phyloP scores from a whole-genome alignment of 441 rosid species.

The Eutrema salsugineum region DNA sequence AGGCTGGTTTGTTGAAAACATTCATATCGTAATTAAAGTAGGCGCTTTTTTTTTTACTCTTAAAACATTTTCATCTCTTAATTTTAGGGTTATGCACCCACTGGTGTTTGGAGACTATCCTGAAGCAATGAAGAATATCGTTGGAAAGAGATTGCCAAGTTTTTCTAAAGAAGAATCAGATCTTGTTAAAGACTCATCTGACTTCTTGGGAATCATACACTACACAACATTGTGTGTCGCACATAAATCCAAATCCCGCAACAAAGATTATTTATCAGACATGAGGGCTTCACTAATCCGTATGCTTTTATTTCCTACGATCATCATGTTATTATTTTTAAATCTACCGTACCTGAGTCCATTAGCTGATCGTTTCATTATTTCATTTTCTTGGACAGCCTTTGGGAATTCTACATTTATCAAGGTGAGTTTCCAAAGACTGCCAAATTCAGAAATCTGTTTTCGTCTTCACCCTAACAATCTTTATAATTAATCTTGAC shows the following conservation, averaged over 20 bases:
- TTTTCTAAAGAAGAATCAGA: conserved; percentile 47
- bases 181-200: conserved; percentile 48
- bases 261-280: conserved; percentile 39
- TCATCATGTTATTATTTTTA: not conserved
- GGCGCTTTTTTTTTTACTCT: not conserved
- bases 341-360: not conserved
- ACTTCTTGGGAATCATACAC: conserved; percentile 53
- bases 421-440: not conserved
- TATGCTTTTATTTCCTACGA: conserved; percentile 10
- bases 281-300: conserved; percentile 16
- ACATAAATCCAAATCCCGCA: conserved; percentile 24
- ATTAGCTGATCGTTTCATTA: not conserved
- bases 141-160: conserved; percentile 51
- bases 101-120: conserved; percentile 77
- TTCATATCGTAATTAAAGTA: no score
- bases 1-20: conserved; percentile 51
- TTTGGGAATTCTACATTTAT: not conserved
- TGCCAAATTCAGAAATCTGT: not conserved
- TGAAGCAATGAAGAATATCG: conserved; percentile 45
- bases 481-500: no score
- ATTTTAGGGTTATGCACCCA: conserved; percentile 48
- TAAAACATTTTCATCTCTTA: not conserved
- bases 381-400: not conserved
- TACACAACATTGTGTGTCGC: conserved; percentile 24
- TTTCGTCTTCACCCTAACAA: not conserved